Evolutionary conservation across 768 basidiomycete genomes (phyloP).

Genomic region (Mycena pura): DNA sequence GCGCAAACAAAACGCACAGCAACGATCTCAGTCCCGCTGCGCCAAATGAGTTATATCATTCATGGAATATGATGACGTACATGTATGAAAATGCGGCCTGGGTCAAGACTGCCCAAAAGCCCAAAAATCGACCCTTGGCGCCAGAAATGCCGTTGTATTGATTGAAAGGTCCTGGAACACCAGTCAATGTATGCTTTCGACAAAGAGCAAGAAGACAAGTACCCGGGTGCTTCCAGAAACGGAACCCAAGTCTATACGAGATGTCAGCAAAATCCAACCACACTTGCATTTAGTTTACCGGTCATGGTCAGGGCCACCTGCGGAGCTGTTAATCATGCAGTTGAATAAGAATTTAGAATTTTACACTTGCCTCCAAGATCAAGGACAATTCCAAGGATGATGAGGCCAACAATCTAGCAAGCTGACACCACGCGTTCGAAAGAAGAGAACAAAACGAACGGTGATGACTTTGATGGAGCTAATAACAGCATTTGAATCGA

Average conservation of each 20-base stretch:
- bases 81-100: constrained; percentile 88
- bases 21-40: constrained; percentile 95
- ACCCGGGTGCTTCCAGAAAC: constrained; percentile 82
- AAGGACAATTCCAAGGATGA: constrained; percentile 74
- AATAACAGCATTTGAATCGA: not conserved
- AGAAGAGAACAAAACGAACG: not conserved
- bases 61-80: no score
- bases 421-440: not conserved
- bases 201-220: not conserved
- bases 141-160: constrained; percentile 73
- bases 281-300: constrained; percentile 49
- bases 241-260: constrained; percentile 52
- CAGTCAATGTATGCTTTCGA: not conserved
- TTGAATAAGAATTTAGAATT: not conserved
- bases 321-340: not conserved
- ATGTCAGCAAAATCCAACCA: not conserved
- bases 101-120: constrained; percentile 68
- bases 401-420: constrained; percentile 63
- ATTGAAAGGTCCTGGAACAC: constrained; percentile 70
- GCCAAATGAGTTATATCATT: no score
- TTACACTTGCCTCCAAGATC: constrained; percentile 70
- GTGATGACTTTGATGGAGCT: constrained; percentile 90
- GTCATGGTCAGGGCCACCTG: constrained; percentile 83
- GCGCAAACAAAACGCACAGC: constrained; percentile 53
- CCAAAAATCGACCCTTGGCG: constrained; percentile 74